Base-by-base conservation (phyloP, 2,329 filamentous ascomycete genomes). In the Alternaria sp. region DNA sequence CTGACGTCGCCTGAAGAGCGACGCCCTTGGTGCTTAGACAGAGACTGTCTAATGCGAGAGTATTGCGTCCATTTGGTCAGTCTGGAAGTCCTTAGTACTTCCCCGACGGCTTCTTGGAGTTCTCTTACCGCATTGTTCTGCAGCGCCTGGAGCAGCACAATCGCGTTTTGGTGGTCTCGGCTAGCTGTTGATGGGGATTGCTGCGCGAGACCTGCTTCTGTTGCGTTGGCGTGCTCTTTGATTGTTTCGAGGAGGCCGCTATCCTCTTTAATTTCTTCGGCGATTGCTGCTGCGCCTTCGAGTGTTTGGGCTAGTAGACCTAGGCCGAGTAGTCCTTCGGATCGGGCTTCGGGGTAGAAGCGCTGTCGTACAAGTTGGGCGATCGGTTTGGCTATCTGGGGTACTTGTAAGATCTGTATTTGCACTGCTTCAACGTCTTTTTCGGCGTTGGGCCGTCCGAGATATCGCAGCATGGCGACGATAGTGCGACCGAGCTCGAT, bases 81-180 rank as follows among this genome's bases (percentile, higher is more conserved):
- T 62, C 75, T 77, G 46, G 25, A 55, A 43, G 32, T 26, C 26
- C 54, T 74, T 61, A 73, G 67, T 58, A 57, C 52, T 17, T 36
- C 45, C 28, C 19, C 26, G 28, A 62, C 54, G 28, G 61, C 61
- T 28, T 54, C 19, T 57, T 55, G 51, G 44, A 64, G 60, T 56
- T 64, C 36, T 55, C 75, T 72, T 69, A 77, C 78, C 64, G 72
- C 74, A 60, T 80, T 76, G 23, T 71, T 74, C 44, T 69, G 64
- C 57, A 79, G 61, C 21, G 74, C 77, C 61, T 79, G 75, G 23
- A 80, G 57, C 44, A 80, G 64, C 32, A 79, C 77, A 28, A 80
- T 64, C 11, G 75, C 73, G 63, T 80, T 80, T 23, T 79, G 75
- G 56, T 74, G 75, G 44, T 80, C 75, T 44, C 76, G 68, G 4